Evolutionary conservation across 2,329 filamentous ascomycete species (phyloP).

Genomic region (Phoma sp.): DNA sequence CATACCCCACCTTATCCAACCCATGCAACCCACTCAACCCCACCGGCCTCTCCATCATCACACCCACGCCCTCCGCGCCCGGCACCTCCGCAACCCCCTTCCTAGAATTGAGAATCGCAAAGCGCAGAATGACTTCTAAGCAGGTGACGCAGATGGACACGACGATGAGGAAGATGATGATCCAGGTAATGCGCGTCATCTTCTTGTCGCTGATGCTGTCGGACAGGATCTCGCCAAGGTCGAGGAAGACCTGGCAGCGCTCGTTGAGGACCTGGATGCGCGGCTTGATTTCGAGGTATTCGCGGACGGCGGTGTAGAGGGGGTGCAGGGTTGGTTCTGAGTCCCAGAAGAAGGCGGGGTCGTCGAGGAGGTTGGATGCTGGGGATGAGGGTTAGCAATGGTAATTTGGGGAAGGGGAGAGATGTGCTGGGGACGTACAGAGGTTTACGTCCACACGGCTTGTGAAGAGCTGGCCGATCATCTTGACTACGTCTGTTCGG

Average conservation of each 20-base stretch:
- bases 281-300: slow-evolving; percentile 96
- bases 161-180: slow-evolving; percentile 92
- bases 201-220: slow-evolving; percentile 93
- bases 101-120: slow-evolving; percentile 53
- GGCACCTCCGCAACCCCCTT: slow-evolving; percentile 21
- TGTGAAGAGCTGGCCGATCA: slow-evolving; percentile 88
- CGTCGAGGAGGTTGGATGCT: slow-evolving; percentile 95
- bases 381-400: slow-evolving; percentile 10
- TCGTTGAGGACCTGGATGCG: slow-evolving; percentile 97
- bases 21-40: slow-evolving; percentile 13
- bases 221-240: slow-evolving; percentile 91
- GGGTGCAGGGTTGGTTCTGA: slow-evolving; percentile 93
- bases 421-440: slow-evolving; percentile 66
- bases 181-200: slow-evolving; percentile 97
- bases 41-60: not conserved
- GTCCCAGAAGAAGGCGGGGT: slow-evolving; percentile 98
- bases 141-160: slow-evolving; percentile 91
- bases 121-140: slow-evolving; percentile 85
- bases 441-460: slow-evolving; percentile 96
- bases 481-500: slow-evolving; percentile 87
- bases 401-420: not conserved
- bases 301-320: slow-evolving; percentile 90
- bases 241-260: slow-evolving; percentile 92
- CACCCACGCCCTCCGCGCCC: slow-evolving; percentile 6
- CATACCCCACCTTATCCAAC: slow-evolving; percentile 23